Base-by-base conservation (phyloP, 306 rosid genomes). In the Lathyrus sativus region DNA sequence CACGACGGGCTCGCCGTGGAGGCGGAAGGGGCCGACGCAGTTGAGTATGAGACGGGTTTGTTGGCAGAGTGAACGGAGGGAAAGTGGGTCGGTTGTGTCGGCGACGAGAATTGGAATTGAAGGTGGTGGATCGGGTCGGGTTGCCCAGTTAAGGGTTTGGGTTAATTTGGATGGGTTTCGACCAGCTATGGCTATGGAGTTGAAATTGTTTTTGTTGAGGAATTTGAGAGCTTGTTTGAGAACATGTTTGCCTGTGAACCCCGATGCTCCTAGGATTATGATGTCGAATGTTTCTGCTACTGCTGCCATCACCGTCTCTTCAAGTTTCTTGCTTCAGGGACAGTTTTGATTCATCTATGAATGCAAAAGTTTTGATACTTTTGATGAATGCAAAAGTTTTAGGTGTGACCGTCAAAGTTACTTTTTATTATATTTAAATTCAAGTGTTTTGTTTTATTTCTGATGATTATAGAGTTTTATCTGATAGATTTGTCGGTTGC, bases 1-100 rank as follows among this genome's bases (percentile, higher is more conserved):
- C 10, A 84, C 92, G 11, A 92, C 92, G 1, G 92, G 76, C 37
- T 81, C 91, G 50, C 98, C 98, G 68, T 87, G 82, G 74, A 72
- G 91, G 65, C 96, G 96, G 67, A 84, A 92, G 37, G 98, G 98
- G 0, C 98, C 98, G 7, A 89, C 98, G 67, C 98, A 92, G 78
- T 84, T 92, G 87, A 92, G 92, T 45, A 92, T 61, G 67, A 92
- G 85, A 60, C 77, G 84, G 43, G 98, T 80, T n/a, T 67, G 80
- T 65, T 29, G 11, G 75, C 96, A 88, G 74, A 92, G 84, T 24
- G 73, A 29, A 74, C 28, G 88, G 70, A 92, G 89, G 63, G 98
- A 88, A 0, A 69, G 18, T 0, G 84, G 73, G 62, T 86, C 88
- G 72, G 88, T 8, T 24, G 86, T 82, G 80, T 89, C 89, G 65